Percentiles rank a stretch among this genome's conserved stretches.
Evolutionary conservation across 306 rosid genomes (phyloP).

Genomic region (Glycyrrhiza uralensis): DNA sequence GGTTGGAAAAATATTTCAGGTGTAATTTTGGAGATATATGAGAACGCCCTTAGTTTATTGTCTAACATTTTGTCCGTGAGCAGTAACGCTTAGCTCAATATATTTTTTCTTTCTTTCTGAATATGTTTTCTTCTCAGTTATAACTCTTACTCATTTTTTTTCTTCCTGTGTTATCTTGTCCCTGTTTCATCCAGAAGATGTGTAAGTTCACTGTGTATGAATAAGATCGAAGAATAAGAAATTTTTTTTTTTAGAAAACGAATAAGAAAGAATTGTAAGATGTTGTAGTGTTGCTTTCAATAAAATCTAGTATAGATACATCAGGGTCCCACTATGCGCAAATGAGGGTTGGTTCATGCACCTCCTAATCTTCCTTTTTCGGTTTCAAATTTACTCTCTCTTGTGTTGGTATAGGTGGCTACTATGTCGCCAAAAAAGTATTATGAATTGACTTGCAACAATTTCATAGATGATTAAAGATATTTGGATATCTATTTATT

Average conservation of each 20-base stretch:
- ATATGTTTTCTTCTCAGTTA: too few species aligned
- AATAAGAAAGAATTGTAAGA: neutral
- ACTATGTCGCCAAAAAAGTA: neutral
- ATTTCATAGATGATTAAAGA: neutral
- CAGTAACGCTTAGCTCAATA: too few species aligned
- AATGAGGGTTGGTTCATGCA: constrained; percentile 8
- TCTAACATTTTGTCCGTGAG: too few species aligned
- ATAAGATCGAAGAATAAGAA: neutral
- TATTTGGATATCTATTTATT: too few species aligned
- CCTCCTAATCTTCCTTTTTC: neutral
- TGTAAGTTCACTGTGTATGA: neutral
- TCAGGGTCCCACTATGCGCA: constrained; percentile 30
- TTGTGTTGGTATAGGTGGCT: neutral
- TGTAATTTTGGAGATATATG: too few species aligned
- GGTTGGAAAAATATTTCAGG: too few species aligned
- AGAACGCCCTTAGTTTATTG: too few species aligned
- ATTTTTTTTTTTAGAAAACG: too few species aligned
- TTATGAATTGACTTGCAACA: constrained; percentile 1
- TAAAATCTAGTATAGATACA: neutral
- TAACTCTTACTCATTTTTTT: too few species aligned
- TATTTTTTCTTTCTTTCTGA: too few species aligned
- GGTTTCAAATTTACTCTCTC: neutral
- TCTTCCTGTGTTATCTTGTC: too few species aligned
- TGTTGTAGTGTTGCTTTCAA: neutral
- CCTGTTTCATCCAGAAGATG: neutral